Percentiles rank a stretch among this genome's conserved stretches.
phyloP scores from a whole-genome alignment of 2,329 filamentous ascomycete genomes.

The Didymella glomerata region DNA sequence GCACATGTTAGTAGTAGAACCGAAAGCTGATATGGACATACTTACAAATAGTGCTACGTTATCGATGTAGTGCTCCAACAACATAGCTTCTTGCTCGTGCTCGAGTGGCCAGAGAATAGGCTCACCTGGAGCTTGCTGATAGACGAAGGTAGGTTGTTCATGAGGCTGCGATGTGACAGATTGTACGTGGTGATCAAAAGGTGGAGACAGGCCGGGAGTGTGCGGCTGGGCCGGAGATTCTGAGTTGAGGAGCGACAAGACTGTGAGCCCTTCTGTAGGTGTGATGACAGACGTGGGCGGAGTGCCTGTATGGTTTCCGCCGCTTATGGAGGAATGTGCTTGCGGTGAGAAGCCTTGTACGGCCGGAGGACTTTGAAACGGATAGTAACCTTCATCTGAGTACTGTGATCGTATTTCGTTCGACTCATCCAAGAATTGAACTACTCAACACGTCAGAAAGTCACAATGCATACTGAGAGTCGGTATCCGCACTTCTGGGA shows the following conservation, averaged over 20 bases:
- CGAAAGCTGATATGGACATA: not conserved
- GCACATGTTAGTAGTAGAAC: not conserved
- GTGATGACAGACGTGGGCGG: slow-evolving; percentile 31
- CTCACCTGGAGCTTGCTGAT: slow-evolving; percentile 41
- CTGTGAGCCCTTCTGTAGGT: slow-evolving; percentile 45
- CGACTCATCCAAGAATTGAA: slow-evolving; percentile 50
- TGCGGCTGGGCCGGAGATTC: slow-evolving; percentile 40
- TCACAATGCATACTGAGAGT: not conserved
- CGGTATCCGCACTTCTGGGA: slow-evolving; percentile 37
- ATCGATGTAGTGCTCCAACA: slow-evolving; percentile 49
- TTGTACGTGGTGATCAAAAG: slow-evolving; percentile 25
- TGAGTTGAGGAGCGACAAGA: slow-evolving; percentile 46
- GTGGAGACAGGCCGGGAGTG: slow-evolving; percentile 23
- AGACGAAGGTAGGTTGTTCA: slow-evolving; percentile 34
- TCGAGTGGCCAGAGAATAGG: slow-evolving; percentile 48
- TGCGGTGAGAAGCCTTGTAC: slow-evolving; percentile 21
- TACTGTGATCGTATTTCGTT: slow-evolving; percentile 46
- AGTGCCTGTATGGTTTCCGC: slow-evolving; percentile 26
- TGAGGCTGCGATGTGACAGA: slow-evolving; percentile 21
- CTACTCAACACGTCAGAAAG: slow-evolving; percentile 31
- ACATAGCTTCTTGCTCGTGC: slow-evolving; percentile 50
- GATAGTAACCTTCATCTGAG: slow-evolving; percentile 31
- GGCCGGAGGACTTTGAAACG: slow-evolving; percentile 25
- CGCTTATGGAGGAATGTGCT: slow-evolving; percentile 26
- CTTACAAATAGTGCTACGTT: slow-evolving; percentile 49